phyloP scores from a whole-genome alignment of 2,329 filamentous ascomycete genomes.

The Xylariaceae sp. region DNA sequence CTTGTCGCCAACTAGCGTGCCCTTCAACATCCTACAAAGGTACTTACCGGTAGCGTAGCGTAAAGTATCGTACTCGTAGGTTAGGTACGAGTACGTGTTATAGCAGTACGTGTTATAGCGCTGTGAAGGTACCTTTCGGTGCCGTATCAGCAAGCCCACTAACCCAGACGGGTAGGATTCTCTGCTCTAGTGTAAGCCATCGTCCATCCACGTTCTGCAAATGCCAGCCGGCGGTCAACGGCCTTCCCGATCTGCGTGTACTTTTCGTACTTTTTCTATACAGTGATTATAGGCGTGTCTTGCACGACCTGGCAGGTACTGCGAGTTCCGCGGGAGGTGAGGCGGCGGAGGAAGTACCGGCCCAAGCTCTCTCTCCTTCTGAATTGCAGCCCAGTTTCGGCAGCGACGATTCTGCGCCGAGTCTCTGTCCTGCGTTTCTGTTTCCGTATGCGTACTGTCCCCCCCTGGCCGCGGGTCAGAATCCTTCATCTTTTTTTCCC shows the following conservation, averaged over 20 bases:
- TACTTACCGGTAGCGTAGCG: not conserved
- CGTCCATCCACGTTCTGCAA: not conserved
- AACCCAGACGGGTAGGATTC: not conserved
- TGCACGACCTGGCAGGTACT: too few relatives aligned
- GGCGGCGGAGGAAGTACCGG: too few relatives aligned
- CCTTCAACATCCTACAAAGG: not conserved
- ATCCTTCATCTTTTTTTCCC: not conserved
- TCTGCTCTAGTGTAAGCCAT: not conserved
- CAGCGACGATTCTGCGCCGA: not conserved
- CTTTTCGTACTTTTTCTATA: not conserved
- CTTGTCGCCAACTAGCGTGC: not conserved
- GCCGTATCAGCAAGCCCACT: not conserved
- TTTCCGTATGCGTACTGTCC: too few relatives aligned
- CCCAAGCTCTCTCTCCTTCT: too few relatives aligned
- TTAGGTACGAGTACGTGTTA: not conserved
- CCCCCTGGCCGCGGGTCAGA: not conserved
- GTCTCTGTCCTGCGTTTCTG: not conserved
- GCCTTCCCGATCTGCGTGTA: slow-evolving; percentile 8
- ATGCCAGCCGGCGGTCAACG: slow-evolving; percentile 1
- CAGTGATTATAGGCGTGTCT: not conserved
- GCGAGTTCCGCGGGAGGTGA: too few relatives aligned
- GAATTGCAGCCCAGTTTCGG: too few relatives aligned
- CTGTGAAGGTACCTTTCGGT: not conserved
- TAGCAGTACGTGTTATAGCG: not conserved
- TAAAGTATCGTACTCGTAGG: not conserved